Base-by-base conservation (phyloP, 2,329 filamentous ascomycete species). In the Aspergillus sp. region DNA sequence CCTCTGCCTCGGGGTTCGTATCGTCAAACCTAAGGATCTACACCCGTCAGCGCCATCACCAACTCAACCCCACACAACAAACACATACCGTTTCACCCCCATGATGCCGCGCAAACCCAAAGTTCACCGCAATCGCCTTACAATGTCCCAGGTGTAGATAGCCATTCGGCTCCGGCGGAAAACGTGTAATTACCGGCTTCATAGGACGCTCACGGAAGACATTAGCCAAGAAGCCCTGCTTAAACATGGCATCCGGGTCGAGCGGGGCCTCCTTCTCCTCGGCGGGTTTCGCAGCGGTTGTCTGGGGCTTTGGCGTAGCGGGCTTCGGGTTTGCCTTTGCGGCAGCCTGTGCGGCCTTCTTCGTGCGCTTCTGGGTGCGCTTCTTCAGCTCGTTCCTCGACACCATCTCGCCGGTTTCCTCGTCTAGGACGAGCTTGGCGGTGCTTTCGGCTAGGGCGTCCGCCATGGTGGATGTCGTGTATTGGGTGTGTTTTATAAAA, bases 81-180 rank as follows among this genome's bases (percentile, higher is more conserved):
- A 20, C 15, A 53, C 59, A n/a, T 53, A 57, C 59, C 32, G 62
- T 64, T 60, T 87, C 80, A 57, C 93, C 93, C 36, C 89, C 89
- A 71, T 96, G 90, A 69, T 88, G 87, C 69, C 85, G 86, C 13
- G 95, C 93, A 72, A 97, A 98, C 6, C 93, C 93, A 76, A 98
- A 98, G 77, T 98, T 97, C 74, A 98, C 86, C 0, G 91, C 89
- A 73, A 98, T 97, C 20, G 95, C 93, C 79, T 98, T 98, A 63
- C 89, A 90, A 72, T 98, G 95, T 18, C 93, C 93, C 65, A 98
- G 89, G 71, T 97, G 93, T 9, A 97, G 83, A 72, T 89, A 97
- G 54, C 93, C 95, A 73, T 98, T 98, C 48, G 95, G 95, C 76
- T 93, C 90, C 18, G 90, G 90, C 2, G 90, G 90, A 70, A 93